Evolutionary conservation across 2,329 filamentous ascomycete species (phyloP), one percentile per base, ranked within the genome.

Genomic region (Tothia fuscella): DNA sequence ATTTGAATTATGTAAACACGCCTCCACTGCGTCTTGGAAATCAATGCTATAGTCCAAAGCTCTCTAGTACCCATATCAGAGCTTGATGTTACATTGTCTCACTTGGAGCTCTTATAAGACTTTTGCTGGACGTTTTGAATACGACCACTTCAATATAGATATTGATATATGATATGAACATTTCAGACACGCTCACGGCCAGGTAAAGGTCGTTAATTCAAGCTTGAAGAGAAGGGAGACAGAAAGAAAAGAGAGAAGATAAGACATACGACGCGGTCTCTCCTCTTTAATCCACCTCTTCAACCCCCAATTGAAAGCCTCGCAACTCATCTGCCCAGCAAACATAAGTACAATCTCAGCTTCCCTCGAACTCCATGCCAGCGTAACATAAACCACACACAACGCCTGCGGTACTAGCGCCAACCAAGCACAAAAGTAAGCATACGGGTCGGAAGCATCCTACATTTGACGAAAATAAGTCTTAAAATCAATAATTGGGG

Each of bases 211-310:
- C n/a, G n/a, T n/a, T n/a, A n/a, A n/a, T n/a, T n/a, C n/a, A n/a
- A n/a, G n/a, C n/a, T n/a, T n/a, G n/a, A n/a, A n/a, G n/a, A n/a
- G 7, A 10, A 10, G 34, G 29, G 35, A 2, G n/a, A 5, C 7
- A 7, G 7, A 12, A 29, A 12, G 16, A 3, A 12, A 9, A 3
- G 17, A 17, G 26, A 12, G 3, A 30, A n/a, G 16, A 24, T 38
- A 26, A 21, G 17, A 61, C 71, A 68, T 80, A 76, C 81, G 81
- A 48, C 71, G 74, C 21, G 91, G 91, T 38, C 91, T 75, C 60
- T 94, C 85, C 61, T 96, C 86, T 57, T 89, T 91, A 59, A 98
- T 89, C 48, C 86, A 68, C 20, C 91, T 76, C 68, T 98, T 98
- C 37, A 98, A 68, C 3, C 71, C 64, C 61, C 93, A 94, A 63